Base-by-base conservation (phyloP, 768 basidiomycete genomes). In the Neoboletus brunneissimus region DNA sequence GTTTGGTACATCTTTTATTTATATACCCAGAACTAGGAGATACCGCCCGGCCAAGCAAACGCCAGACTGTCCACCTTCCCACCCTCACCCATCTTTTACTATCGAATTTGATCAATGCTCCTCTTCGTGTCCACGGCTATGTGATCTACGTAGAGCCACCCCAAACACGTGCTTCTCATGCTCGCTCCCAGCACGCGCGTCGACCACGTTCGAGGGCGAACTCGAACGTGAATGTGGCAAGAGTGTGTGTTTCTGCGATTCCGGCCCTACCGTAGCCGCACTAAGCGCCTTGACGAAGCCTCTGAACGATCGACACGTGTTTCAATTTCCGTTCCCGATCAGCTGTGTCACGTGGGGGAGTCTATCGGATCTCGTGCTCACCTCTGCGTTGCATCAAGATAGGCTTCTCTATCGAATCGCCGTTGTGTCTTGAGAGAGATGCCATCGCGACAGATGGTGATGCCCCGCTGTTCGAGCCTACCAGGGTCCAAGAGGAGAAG, bases 341-440 rank as follows among this genome's bases (percentile, higher is more conserved):
- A 12, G 8, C n/a, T 40, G 9, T 40, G 9, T 2, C 8, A 9
- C 11, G n/a, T n/a, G 18, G 4, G 10, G 18, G 8, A 38, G 37
- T n/a, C 4, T 40, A n/a, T 11, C n/a, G 3, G 16, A 16, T 40
- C 38, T 9, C 16, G 29, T 44, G 31, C 52, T 50, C 31, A 87
- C 88, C 88, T 74, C 64, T 89, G 88, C 16, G 87, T 89, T 8
- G 87, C 86, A 63, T 89, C 87, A 4, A 89, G 73, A 57, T 89
- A 89, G 41, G 81, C 78, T 51, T 86, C 82, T 40, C 84, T 75
- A 57, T 83, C 82, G 58, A 86, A 79, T 7, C 79, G 77, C 56
- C 77, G 80, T 22, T 76, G 67, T 1, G 87, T 89, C 71, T 87
- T 88, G 42, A 90, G 75, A 0, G 85, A 80, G 13, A 89, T 76